These are phyloP conservation scores for Kodamaea ohmeri DNA, from an alignment of 1,139 yeast species.

Conservation along the genomic window DNA sequence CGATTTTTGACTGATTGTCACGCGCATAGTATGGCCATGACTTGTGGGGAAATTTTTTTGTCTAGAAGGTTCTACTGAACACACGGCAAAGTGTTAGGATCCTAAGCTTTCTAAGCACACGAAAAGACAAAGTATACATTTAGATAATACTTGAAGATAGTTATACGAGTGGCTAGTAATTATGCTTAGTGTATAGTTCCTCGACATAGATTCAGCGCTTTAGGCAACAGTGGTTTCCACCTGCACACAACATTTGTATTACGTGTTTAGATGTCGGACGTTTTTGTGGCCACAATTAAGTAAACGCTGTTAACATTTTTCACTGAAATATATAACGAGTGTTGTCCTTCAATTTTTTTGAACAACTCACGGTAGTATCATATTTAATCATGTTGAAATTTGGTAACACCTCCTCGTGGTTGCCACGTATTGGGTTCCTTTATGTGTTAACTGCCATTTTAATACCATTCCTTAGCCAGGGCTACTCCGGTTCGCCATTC, in stretches of 20 bases:
- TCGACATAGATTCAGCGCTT: too few species aligned
- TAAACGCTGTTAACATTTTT: conserved; percentile 9
- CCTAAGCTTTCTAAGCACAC: too few species aligned
- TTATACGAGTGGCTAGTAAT: too few species aligned
- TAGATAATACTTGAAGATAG: too few species aligned
- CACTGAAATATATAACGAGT: conserved; percentile 10
- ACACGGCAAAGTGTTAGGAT: neutral
- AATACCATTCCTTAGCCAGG: conserved; percentile 16
- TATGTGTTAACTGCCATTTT: conserved; percentile 21
- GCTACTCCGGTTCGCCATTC: conserved; percentile 15
- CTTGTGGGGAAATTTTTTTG: conserved; percentile 4
- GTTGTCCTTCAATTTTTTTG: conserved; percentile 4
- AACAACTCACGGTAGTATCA: conserved; percentile 2
- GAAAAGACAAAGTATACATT: too few species aligned
- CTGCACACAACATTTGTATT: conserved; percentile 8
- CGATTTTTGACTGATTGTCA: neutral
- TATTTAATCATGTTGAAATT: conserved; percentile 14
- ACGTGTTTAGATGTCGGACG: conserved; percentile 8
- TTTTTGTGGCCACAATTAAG: conserved; percentile 1
- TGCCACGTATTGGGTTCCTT: conserved; percentile 20
- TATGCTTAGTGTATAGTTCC: neutral
- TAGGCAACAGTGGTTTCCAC: too few species aligned
- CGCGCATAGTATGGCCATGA: neutral
- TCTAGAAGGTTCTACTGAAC: conserved; percentile 7
- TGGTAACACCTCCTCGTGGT: conserved; percentile 16